Evolutionary conservation across 2,329 filamentous ascomycete genomes (phyloP), one percentile per base, ranked within the genome.

Genomic region (Fusarium neocosmosporiellum): DNA sequence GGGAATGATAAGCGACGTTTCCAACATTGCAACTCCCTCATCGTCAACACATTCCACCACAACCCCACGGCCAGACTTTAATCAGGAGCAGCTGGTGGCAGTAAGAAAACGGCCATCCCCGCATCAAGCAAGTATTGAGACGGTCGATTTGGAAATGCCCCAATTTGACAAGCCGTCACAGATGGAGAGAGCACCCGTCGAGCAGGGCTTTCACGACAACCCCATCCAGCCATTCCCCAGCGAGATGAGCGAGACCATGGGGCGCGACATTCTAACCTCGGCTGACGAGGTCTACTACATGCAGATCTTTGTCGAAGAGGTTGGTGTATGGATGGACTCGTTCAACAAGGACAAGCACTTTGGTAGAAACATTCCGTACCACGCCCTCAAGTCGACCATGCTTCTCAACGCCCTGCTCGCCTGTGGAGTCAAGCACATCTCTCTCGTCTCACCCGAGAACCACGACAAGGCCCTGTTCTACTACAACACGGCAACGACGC

Each of bases 261-360:
- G 82, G 2, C 82, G 89, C 39, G 89, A 93, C 59, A 94, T 90
- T 74, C 86, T 98, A 53, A 91, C 89, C 72, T 90, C 89, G 5
- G 88, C 91, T 11, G 93, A 97, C 66, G 94, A 98, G 79, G 88
- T 96, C 0, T 84, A 92, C n/a, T 95, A 95, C 79, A 94, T 98
- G 92, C 94, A 97, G 80, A 91, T 95, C 0, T 98, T 97, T 80
- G 92, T 97, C 8, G 93, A 97, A 78, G 93, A 98, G 73, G 94
- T 98, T 3, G 95, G 93, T 1, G 83, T 94, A 4, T 98, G 96
- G 94, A 97, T 98, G 94, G 96, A 98, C 82, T 94, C 91, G 46
- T 91, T 98, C 85, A 94, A 97, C 83, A 88, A 90, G 36, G 88
- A 92, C 73, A 96, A 96, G 83, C 93, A 97, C 84, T 98, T 98